Conservation (phyloP, 305 asterid species). For the Andrographis paniculata region DNA sequence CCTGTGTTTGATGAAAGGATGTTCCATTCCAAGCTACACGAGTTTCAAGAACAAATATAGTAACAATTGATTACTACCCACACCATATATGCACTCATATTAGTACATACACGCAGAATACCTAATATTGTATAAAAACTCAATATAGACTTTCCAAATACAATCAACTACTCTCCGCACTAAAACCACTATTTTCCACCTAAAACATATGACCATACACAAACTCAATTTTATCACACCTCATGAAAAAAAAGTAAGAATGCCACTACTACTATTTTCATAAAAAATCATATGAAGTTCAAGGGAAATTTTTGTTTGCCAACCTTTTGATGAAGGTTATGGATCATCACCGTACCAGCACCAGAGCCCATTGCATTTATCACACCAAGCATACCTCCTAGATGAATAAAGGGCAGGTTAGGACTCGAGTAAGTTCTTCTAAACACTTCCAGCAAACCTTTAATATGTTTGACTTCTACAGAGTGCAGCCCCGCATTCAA, state of each 20-base stretch:
- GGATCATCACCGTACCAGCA: slow-evolving; percentile 51
- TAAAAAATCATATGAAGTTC: neutral
- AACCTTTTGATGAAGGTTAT: slow-evolving; percentile 51
- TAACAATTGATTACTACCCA: neutral
- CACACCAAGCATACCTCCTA: slow-evolving; percentile 90
- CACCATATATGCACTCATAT: neutral
- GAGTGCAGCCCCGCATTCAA: slow-evolving; percentile 51
- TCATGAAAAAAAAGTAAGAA: too few species aligned
- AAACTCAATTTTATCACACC: too few species aligned
- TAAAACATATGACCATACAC: too few species aligned
- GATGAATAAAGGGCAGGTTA: slow-evolving; percentile 56
- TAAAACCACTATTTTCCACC: too few species aligned
- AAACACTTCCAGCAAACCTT: slow-evolving; percentile 47
- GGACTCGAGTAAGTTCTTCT: slow-evolving; percentile 60
- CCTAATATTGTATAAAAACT: neutral
- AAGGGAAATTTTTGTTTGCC: slow-evolving; percentile 9
- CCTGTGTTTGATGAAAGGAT: neutral
- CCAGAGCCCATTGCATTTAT: slow-evolving; percentile 82
- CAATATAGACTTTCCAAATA: too few species aligned
- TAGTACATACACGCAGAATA: neutral
- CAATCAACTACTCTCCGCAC: too few species aligned
- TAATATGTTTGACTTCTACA: slow-evolving; percentile 43
- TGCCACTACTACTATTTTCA: too few species aligned
- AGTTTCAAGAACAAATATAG: neutral
- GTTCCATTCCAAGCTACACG: neutral